Evolutionary conservation across 1,284 basidiomycete species (phyloP).

Genomic region (Polyporus tsugae): DNA sequence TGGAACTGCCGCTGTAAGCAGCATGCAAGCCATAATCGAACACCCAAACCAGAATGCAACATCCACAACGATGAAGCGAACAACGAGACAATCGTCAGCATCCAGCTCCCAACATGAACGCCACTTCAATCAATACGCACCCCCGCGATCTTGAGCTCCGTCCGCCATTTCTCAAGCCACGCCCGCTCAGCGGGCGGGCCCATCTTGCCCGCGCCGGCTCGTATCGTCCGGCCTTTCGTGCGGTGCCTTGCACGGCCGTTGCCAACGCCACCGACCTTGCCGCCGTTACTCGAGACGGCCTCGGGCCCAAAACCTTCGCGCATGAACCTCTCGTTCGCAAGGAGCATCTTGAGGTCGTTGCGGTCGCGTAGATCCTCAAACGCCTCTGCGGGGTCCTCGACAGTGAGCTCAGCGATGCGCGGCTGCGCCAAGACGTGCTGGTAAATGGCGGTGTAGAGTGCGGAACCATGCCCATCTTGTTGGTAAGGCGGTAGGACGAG

Average conservation of each 20-base stretch:
- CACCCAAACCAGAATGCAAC: background rate
- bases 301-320: conserved; percentile 64
- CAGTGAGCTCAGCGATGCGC: conserved; percentile 88
- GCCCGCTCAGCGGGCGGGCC: conserved; percentile 79
- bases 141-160: conserved; percentile 88
- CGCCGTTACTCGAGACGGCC: conserved; percentile 54
- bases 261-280: conserved; percentile 50
- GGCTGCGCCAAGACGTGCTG: conserved; percentile 73
- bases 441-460: conserved; percentile 90
- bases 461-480: conserved; percentile 88
- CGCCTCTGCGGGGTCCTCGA: conserved; percentile 97
- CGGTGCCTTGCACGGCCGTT: conserved; percentile 64
- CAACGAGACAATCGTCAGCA: conserved; percentile 18
- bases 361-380: conserved; percentile 96
- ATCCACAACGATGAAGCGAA: conserved; percentile 6
- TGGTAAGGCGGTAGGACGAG: conserved; percentile 94
- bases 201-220: conserved; percentile 72
- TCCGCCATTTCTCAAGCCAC: conserved; percentile 86
- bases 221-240: conserved; percentile 47
- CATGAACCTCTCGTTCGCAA: conserved; percentile 70
- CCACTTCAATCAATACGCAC: conserved; percentile 53
- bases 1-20: conserved; percentile 86
- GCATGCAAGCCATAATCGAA: conserved; percentile 19
- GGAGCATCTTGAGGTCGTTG: conserved; percentile 88
- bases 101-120: background rate